phyloP scores from a whole-genome alignment of 371 early-diverging fungal genomes.

The Actinomortierella wolfii region DNA sequence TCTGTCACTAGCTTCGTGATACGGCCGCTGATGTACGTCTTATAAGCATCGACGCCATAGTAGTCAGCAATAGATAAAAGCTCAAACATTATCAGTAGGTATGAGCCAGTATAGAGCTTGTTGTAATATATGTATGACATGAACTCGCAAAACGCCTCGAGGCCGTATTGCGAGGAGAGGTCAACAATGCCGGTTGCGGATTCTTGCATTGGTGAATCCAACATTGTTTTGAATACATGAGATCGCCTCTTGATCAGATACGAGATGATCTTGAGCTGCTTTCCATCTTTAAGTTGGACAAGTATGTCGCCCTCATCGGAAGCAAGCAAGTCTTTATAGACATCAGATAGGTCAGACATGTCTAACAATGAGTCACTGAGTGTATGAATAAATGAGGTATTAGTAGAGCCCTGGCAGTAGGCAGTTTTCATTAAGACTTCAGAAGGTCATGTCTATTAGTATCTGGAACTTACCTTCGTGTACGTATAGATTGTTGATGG shows the following conservation, averaged over 20 bases:
- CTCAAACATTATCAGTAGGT: slow-evolving; percentile 6
- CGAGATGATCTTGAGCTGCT: slow-evolving; percentile 5
- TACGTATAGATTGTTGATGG: too few species aligned
- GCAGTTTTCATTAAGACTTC: too few species aligned
- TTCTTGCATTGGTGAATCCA: slow-evolving; percentile 10
- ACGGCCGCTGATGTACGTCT: slow-evolving; percentile 1
- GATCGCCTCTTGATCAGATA: slow-evolving; percentile 10
- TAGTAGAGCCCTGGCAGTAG: too few species aligned
- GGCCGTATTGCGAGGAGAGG: slow-evolving; percentile 3
- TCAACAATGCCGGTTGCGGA: slow-evolving; percentile 5
- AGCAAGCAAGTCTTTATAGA: slow-evolving; percentile 4
- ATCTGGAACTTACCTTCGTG: too few species aligned
- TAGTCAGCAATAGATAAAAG: slow-evolving; percentile 6
- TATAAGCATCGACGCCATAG: slow-evolving; percentile 3
- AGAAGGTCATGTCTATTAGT: too few species aligned
- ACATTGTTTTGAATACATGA: slow-evolving; percentile 7
- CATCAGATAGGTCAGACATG: slow-evolving; percentile 1
- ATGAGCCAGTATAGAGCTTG: slow-evolving; percentile 1
- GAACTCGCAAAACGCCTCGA: slow-evolving; percentile 3
- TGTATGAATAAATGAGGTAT: too few species aligned
- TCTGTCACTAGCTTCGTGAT: slow-evolving; percentile 5
- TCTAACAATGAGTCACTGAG: too few species aligned
- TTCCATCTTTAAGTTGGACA: slow-evolving; percentile 7
- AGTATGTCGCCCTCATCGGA: slow-evolving; percentile 7
- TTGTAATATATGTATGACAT: slow-evolving; percentile 6